Conservation (phyloP, 169 alveolate species). For the Plasmodium yoelii region DNA sequence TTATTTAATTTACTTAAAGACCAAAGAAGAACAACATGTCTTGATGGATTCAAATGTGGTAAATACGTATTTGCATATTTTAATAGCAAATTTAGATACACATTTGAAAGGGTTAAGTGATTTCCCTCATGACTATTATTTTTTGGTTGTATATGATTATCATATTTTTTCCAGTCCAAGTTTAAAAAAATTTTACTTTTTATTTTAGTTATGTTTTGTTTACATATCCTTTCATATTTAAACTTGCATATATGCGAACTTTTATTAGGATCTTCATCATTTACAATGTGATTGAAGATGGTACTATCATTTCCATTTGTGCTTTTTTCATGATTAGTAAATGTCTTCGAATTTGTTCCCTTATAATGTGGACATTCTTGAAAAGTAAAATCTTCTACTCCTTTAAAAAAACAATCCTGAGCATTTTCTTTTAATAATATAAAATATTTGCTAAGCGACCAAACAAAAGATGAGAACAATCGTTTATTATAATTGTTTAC, state of each 20-base stretch:
- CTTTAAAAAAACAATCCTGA: background rate
- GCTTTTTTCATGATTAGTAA: background rate
- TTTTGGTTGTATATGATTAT: background rate
- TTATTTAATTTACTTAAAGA: conserved; percentile 68
- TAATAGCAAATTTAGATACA: conserved; percentile 27
- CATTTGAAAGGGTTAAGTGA: background rate
- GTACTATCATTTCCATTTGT: background rate
- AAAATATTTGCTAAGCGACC: conserved; percentile 71
- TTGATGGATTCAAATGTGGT: conserved; percentile 37
- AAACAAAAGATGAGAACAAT: conserved; percentile 69
- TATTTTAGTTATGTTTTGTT: no score
- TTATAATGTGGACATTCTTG: background rate
- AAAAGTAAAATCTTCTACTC: background rate
- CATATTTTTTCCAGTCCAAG: background rate
- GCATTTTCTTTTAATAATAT: conserved; percentile 6
- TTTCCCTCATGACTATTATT: background rate
- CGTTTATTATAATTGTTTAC: conserved; percentile 59
- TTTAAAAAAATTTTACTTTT: no score
- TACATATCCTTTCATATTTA: no score
- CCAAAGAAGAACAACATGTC: conserved; percentile 71
- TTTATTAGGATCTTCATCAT: background rate
- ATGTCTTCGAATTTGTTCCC: background rate
- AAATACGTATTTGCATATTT: conserved; percentile 58
- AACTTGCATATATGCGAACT: background rate
- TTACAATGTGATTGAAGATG: background rate